Evolutionary conservation across 2,329 filamentous ascomycete genomes (phyloP).

Genomic region (Fusarium sp.): DNA sequence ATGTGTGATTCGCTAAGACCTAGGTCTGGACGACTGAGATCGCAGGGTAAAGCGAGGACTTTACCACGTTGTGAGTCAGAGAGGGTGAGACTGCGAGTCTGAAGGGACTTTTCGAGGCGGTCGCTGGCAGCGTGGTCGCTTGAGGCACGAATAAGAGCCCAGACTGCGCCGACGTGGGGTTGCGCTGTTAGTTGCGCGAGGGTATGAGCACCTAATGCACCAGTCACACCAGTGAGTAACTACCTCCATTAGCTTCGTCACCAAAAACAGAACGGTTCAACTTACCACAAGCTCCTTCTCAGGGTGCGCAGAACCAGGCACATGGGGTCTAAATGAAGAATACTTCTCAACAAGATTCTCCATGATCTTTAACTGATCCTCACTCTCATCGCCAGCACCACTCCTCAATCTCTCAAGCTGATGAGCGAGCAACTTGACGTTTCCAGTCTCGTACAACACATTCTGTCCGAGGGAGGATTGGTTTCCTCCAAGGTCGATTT

Average conservation of each 20-base stretch:
- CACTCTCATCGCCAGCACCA: conserved; percentile 15
- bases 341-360: conserved; percentile 53
- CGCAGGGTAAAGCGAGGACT: conserved; percentile 33
- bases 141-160: conserved; percentile 45
- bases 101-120: conserved; percentile 26
- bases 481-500: conserved; percentile 61
- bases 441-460: conserved; percentile 67
- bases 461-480: conserved; percentile 61
- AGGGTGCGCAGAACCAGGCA: conserved; percentile 39
- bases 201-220: conserved; percentile 69
- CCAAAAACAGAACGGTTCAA: fast-evolving
- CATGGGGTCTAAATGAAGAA: conserved; percentile 47
- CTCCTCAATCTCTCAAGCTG: conserved; percentile 44
- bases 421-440: conserved; percentile 25
- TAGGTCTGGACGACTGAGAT: conserved; percentile 34
- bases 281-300: conserved; percentile 50
- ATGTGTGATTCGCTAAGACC: conserved; percentile 44
- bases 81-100: conserved; percentile 15
- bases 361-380: conserved; percentile 50
- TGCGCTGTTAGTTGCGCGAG: conserved; percentile 68
- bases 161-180: conserved; percentile 65
- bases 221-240: conserved; percentile 71
- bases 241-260: not conserved
- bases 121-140: conserved; percentile 9
- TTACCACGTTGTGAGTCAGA: conserved; percentile 40